Conservation (phyloP, 345 rosid genomes). For the Conringia planisiliqua region DNA sequence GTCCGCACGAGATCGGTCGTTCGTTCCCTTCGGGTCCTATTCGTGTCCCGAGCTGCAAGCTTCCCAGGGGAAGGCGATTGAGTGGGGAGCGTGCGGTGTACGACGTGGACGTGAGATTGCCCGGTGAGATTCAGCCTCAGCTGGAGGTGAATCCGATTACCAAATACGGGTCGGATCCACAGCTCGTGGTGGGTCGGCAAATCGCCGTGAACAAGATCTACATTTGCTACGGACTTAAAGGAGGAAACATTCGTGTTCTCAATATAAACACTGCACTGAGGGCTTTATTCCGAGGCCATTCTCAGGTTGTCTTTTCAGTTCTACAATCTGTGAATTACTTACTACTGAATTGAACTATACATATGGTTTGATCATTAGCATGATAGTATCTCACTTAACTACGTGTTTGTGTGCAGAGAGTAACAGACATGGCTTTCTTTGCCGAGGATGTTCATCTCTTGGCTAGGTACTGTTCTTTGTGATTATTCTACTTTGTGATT, state of each 20-base stretch:
- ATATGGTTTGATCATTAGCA: background rate
- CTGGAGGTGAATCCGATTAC: slow-evolving; percentile 92
- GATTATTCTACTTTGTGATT: background rate
- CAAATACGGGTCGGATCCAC: slow-evolving; percentile 82
- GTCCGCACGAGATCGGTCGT: slow-evolving; percentile 33
- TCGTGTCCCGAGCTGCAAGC: slow-evolving; percentile 52
- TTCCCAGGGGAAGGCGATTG: slow-evolving; percentile 63
- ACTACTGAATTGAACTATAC: background rate
- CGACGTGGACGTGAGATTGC: slow-evolving; percentile 60
- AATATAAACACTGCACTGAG: slow-evolving; percentile 80
- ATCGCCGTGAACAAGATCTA: slow-evolving; percentile 80
- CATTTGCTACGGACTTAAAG: slow-evolving; percentile 84
- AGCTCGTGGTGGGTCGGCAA: slow-evolving; percentile 73
- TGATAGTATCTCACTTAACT: background rate
- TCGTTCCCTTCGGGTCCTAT: slow-evolving; percentile 34
- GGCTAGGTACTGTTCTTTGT: slow-evolving; percentile 60
- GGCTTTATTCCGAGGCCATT: slow-evolving; percentile 75
- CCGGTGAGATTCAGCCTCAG: slow-evolving; percentile 74
- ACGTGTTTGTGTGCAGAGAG: slow-evolving; percentile 54
- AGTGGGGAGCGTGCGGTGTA: slow-evolving; percentile 49
- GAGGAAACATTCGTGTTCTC: slow-evolving; percentile 78
- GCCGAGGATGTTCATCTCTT: slow-evolving; percentile 91
- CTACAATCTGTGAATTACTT: background rate
- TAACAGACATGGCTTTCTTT: slow-evolving; percentile 91
- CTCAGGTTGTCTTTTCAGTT: slow-evolving; percentile 47